Conservation (phyloP, 306 rosid species). For the Trichosanthes truncata region DNA sequence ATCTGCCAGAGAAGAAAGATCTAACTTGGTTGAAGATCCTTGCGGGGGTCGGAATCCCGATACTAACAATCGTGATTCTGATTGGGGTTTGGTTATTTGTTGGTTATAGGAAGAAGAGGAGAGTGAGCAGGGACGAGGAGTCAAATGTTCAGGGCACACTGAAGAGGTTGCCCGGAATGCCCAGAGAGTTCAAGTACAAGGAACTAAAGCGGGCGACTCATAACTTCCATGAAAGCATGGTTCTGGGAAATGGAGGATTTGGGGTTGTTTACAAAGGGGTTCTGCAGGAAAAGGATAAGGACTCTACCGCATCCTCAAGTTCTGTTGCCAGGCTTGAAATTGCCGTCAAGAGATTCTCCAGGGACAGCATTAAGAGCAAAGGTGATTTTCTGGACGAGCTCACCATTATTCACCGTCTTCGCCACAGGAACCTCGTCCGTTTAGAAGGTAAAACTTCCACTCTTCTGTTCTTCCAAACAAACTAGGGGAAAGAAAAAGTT, state of each 20-base stretch:
- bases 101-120: slow-evolving; percentile 17
- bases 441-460: slow-evolving; percentile 24
- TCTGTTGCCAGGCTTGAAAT: slow-evolving; percentile 11
- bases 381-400: slow-evolving; percentile 48
- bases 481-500: neutral
- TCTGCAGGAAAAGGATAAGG: slow-evolving; percentile 13
- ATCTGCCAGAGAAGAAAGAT: neutral
- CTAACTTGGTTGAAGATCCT: slow-evolving; percentile 20
- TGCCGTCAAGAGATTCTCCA: slow-evolving; percentile 39
- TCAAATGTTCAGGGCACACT: slow-evolving; percentile 16
- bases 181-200: slow-evolving; percentile 33
- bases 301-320: neutral
- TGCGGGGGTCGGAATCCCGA: slow-evolving; percentile 21
- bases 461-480: neutral
- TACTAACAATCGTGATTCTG: neutral
- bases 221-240: slow-evolving; percentile 32
- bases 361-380: slow-evolving; percentile 30
- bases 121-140: slow-evolving; percentile 18
- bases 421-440: slow-evolving; percentile 43
- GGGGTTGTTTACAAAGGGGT: slow-evolving; percentile 44
- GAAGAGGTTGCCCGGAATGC: slow-evolving; percentile 40
- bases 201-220: slow-evolving; percentile 36
- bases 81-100: slow-evolving; percentile 11
- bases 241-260: slow-evolving; percentile 39
- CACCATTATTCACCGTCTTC: slow-evolving; percentile 48